Percentiles rank a stretch among this genome's conserved stretches.
Conservation (phyloP, 768 basidiomycete genomes). For the Leccinum uliginosum region DNA sequence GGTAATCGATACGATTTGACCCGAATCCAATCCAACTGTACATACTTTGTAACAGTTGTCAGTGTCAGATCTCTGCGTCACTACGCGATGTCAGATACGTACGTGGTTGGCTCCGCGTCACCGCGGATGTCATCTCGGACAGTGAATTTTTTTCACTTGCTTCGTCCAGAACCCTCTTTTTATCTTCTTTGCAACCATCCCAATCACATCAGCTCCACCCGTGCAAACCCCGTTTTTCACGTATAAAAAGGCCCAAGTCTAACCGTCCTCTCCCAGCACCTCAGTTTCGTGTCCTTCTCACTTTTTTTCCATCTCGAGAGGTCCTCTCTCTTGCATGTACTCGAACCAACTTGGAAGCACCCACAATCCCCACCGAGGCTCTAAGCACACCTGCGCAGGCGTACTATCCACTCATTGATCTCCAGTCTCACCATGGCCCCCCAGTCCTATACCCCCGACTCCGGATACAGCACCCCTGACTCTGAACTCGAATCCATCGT, state of each 20-base stretch:
- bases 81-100: neutral
- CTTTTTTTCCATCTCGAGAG: slow-evolving; percentile 14
- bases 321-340: slow-evolving; percentile 74
- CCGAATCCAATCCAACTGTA: neutral
- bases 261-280: neutral
- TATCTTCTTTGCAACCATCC: neutral
- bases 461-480: slow-evolving; percentile 69
- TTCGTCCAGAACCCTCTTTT: slow-evolving; percentile 16
- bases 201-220: neutral
- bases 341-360: slow-evolving; percentile 88
- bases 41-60: neutral
- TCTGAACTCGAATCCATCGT: slow-evolving; percentile 65
- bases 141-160: slow-evolving; percentile 10
- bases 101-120: slow-evolving; percentile 14
- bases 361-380: slow-evolving; percentile 87
- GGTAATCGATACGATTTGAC: neutral
- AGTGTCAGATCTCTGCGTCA: neutral
- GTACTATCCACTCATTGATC: slow-evolving; percentile 49
- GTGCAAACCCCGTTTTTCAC: slow-evolving; percentile 19
- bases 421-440: slow-evolving; percentile 45
- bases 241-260: slow-evolving; percentile 23
- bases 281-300: neutral
- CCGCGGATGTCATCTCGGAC: slow-evolving; percentile 15
- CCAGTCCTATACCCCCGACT: slow-evolving; percentile 36
- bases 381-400: slow-evolving; percentile 74